Evolutionary conservation across 495 filamentous ascomycete genomes (phyloP).

Genomic region (Penicillium atrosanguineum): DNA sequence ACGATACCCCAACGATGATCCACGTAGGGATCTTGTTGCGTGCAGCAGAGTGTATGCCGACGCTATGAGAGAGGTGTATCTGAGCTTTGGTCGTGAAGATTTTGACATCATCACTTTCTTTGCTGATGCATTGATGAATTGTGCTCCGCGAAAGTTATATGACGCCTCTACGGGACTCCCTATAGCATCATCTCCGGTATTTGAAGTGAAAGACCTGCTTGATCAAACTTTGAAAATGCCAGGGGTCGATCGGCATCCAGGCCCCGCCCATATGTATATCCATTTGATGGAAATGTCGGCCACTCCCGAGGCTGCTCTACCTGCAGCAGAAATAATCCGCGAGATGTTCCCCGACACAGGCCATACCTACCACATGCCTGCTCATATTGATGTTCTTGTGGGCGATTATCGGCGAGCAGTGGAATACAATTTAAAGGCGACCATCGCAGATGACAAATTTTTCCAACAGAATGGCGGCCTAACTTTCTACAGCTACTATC

Average conservation of each 20-base stretch:
- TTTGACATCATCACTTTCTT: slow-evolving; percentile 57
- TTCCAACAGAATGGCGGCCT: slow-evolving; percentile 42
- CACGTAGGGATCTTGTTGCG: slow-evolving; percentile 35
- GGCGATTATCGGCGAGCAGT: slow-evolving; percentile 61
- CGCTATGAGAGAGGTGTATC: slow-evolving; percentile 56
- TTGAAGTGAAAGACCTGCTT: slow-evolving; percentile 50
- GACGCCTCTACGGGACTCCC: slow-evolving; percentile 55
- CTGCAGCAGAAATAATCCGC: slow-evolving; percentile 54
- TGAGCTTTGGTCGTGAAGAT: slow-evolving; percentile 41
- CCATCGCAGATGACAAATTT: slow-evolving; percentile 55
- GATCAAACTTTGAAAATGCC: slow-evolving; percentile 45
- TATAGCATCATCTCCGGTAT: slow-evolving; percentile 44
- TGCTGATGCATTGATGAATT: slow-evolving; percentile 64
- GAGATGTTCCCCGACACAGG: slow-evolving; percentile 59
- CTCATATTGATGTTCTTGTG: slow-evolving; percentile 61
- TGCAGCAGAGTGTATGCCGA: slow-evolving; percentile 54
- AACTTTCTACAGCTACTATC: slow-evolving; percentile 65
- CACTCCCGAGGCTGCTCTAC: slow-evolving; percentile 53
- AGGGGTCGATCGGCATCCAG: slow-evolving; percentile 47
- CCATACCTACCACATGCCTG: slow-evolving; percentile 67
- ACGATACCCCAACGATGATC: slow-evolving; percentile 44
- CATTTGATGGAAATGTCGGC: slow-evolving; percentile 69
- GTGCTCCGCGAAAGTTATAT: slow-evolving; percentile 61
- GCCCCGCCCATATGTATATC: slow-evolving; percentile 63
- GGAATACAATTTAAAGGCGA: slow-evolving; percentile 53